Evolutionary conservation across 495 filamentous ascomycete species (phyloP).

Genomic region (Pseudomonodictys pantanalensis): DNA sequence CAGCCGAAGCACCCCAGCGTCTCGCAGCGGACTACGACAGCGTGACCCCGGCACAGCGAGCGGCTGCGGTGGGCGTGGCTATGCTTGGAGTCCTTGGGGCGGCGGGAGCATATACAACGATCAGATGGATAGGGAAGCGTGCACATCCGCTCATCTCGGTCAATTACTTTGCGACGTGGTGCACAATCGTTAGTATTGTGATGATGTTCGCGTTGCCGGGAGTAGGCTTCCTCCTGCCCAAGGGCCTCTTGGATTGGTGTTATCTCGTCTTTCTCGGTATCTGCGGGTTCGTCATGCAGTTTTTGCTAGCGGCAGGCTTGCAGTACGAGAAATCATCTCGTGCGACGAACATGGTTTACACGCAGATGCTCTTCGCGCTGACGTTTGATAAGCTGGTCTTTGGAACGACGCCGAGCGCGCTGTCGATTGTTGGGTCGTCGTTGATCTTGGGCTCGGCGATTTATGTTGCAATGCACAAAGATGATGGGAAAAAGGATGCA

Average conservation of each 20-base stretch:
- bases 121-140: constrained; percentile 79
- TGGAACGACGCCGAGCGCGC: constrained; percentile 61
- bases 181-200: constrained; percentile 61
- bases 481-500: constrained; percentile 16
- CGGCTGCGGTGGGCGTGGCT: constrained; percentile 68
- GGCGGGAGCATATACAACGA: constrained; percentile 71
- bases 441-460: constrained; percentile 80
- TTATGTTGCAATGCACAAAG: constrained; percentile 64
- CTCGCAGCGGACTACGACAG: constrained; percentile 36
- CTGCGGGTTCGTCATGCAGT: constrained; percentile 84
- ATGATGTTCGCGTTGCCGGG: constrained; percentile 57
- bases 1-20: constrained; percentile 29
- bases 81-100: constrained; percentile 79
- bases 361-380: constrained; percentile 87
- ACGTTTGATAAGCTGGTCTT: constrained; percentile 78
- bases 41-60: constrained; percentile 62
- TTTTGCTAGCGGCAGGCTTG: constrained; percentile 78
- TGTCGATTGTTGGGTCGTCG: constrained; percentile 69
- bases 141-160: constrained; percentile 83
- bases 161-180: constrained; percentile 77
- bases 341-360: constrained; percentile 88
- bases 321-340: constrained; percentile 59
- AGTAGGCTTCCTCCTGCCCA: constrained; percentile 60
- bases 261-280: constrained; percentile 66
- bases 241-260: constrained; percentile 61